Conservation (phyloP, 2,329 filamentous ascomycete species). For the Colletotrichum orbiculare region DNA sequence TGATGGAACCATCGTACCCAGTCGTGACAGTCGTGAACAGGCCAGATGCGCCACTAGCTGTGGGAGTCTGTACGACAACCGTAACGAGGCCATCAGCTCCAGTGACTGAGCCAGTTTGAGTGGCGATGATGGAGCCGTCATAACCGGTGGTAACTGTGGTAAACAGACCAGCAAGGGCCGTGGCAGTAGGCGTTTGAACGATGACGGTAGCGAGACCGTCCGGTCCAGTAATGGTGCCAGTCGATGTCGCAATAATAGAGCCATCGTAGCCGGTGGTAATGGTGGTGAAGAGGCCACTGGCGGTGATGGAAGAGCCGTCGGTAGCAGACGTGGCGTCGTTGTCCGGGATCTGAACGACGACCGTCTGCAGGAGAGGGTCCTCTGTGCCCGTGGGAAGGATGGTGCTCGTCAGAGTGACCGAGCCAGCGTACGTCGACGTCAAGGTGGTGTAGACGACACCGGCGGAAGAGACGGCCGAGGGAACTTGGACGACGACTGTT, state of each 20-base stretch:
- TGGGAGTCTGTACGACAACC: neutral
- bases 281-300: neutral
- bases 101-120: neutral
- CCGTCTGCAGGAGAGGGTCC: neutral
- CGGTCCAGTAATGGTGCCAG: neutral
- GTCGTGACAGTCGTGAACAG: constrained; percentile 12
- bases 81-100: neutral
- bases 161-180: too few relatives aligned
- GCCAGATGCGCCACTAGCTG: neutral
- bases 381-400: neutral
- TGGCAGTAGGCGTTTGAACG: constrained; percentile 1
- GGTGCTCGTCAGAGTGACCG: neutral
- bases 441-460: neutral
- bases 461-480: neutral
- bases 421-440: neutral
- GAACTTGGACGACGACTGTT: too few relatives aligned
- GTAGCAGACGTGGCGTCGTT: neutral
- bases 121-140: neutral
- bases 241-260: neutral
- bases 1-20: constrained; percentile 4
- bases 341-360: neutral
- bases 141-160: neutral
- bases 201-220: neutral
- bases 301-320: neutral
- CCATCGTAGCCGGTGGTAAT: constrained; percentile 20